A percentile compares a stretch with the other conserved stretches of the same genome.
Evolutionary conservation across 129 eudicot genomes (phyloP).

Genomic region (Saposhnikovia divaricata): DNA sequence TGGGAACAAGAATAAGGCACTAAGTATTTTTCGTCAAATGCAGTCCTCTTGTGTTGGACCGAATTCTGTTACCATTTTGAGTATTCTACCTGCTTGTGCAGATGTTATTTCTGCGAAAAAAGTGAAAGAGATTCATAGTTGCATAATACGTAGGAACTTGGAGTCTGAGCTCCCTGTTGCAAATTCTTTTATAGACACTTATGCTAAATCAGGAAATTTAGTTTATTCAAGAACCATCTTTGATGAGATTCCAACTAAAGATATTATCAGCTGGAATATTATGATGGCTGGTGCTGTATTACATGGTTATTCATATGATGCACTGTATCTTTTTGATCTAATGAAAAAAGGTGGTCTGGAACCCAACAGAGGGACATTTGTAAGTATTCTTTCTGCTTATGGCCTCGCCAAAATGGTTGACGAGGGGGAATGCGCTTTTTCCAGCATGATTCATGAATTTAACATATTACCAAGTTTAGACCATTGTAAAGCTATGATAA

Average conservation of each 20-base stretch:
- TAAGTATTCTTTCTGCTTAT: slow-evolving; percentile 36
- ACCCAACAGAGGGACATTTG: slow-evolving; percentile 50
- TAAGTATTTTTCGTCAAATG: slow-evolving; percentile 47
- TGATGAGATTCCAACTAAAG: slow-evolving; percentile 33
- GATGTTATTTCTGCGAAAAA: slow-evolving; percentile 37
- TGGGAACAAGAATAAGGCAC: slow-evolving; percentile 49
- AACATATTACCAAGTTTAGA: slow-evolving; percentile 35
- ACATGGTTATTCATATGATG: slow-evolving; percentile 38
- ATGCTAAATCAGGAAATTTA: slow-evolving; percentile 46
- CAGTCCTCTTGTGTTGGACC: slow-evolving; percentile 30
- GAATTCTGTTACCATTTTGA: slow-evolving; percentile 46
- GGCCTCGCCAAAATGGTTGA: slow-evolving; percentile 37
- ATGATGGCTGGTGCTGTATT: slow-evolving; percentile 35
- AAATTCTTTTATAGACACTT: slow-evolving; percentile 44
- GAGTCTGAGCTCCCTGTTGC: slow-evolving; percentile 35
- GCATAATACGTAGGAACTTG: slow-evolving; percentile 27
- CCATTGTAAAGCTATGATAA: slow-evolving; percentile 51
- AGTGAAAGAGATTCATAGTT: slow-evolving; percentile 58
- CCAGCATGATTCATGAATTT: slow-evolving; percentile 36
- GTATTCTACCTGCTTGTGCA: slow-evolving; percentile 51
- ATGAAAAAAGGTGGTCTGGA: slow-evolving; percentile 29
- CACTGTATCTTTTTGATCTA: slow-evolving; percentile 33
- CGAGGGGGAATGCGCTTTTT: slow-evolving; percentile 36
- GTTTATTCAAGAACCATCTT: slow-evolving; percentile 39
- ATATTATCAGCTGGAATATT: slow-evolving; percentile 49